Percentiles rank a stretch among this genome's conserved stretches.
Conservation (phyloP, 2,329 filamentous ascomycete genomes). For the Phialophora verrucosa region DNA sequence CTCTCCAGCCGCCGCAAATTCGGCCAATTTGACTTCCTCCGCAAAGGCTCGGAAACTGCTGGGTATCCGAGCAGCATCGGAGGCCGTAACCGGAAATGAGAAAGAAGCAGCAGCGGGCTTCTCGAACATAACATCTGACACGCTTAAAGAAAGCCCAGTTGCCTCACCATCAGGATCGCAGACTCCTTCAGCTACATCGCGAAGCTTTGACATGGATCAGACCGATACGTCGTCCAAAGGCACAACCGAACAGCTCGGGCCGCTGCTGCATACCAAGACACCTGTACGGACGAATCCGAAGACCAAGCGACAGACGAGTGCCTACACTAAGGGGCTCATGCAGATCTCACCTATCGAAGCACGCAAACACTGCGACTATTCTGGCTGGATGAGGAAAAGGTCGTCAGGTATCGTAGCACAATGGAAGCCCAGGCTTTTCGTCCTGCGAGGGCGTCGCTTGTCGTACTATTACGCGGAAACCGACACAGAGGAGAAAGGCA, state of each 20-base stretch:
- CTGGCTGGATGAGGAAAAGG: constrained; percentile 99
- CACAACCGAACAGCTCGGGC: constrained; percentile 53
- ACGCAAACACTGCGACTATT: constrained; percentile 86
- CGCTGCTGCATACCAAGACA: constrained; percentile 55
- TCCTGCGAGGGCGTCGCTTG: constrained; percentile 85
- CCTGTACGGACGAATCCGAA: constrained; percentile 60
- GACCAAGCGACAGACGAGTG: constrained; percentile 92
- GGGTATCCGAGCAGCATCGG: constrained; percentile 84
- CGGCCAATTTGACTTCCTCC: constrained; percentile 57
- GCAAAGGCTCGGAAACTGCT: constrained; percentile 66
- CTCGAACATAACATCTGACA: constrained; percentile 49
- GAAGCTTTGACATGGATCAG: constrained; percentile 80
- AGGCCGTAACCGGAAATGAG: constrained; percentile 64
- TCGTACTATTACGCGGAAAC: constrained; percentile 96
- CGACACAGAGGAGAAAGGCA: constrained; percentile 88
- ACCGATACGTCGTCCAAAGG: constrained; percentile 63
- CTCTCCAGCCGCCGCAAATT: constrained; percentile 55
- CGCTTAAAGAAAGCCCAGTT: constrained; percentile 58
- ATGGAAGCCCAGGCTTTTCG: constrained; percentile 96
- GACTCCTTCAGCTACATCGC: constrained; percentile 65
- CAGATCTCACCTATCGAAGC: constrained; percentile 83
- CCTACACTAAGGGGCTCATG: constrained; percentile 83
- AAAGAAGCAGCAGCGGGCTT: constrained; percentile 54
- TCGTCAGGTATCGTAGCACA: constrained; percentile 95
- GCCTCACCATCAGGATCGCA: constrained; percentile 74